phyloP scores from a whole-genome alignment of 306 rosid species.

The Begonia fuchsioides region DNA sequence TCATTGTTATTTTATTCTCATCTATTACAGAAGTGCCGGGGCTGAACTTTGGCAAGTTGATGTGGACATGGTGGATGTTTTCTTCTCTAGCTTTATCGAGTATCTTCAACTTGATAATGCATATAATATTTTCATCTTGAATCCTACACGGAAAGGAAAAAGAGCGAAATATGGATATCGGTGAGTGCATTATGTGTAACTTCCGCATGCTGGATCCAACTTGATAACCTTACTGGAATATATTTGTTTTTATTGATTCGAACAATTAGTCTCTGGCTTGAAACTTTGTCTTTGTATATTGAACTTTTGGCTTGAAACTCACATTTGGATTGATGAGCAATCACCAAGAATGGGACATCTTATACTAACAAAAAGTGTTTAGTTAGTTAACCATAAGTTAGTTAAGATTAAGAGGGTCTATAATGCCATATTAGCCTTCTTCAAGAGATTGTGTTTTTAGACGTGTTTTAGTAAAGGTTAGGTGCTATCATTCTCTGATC shows the following conservation, averaged over 20 bases:
- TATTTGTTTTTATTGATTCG: neutral
- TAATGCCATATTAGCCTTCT: too few species aligned
- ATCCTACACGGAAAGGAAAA: constrained; percentile 46
- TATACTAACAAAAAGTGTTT: too few species aligned
- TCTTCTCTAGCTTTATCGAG: constrained; percentile 64
- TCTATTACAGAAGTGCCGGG: constrained; percentile 33
- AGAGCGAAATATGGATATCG: constrained; percentile 72
- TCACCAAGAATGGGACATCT: too few species aligned
- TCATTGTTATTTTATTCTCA: constrained; percentile 9
- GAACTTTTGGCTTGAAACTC: too few species aligned
- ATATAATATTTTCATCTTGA: constrained; percentile 73
- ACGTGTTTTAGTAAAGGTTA: too few species aligned
- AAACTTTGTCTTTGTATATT: too few species aligned
- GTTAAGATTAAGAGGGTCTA: too few species aligned
- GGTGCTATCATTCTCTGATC: too few species aligned
- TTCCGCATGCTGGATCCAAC: neutral
- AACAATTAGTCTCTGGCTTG: too few species aligned
- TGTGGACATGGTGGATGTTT: constrained; percentile 54
- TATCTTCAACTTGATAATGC: constrained; percentile 84
- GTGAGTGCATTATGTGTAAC: constrained; percentile 22
- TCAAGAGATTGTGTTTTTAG: too few species aligned
- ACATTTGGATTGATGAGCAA: too few species aligned
- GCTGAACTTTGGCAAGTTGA: constrained; percentile 71
- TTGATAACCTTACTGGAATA: neutral
- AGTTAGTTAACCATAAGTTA: too few species aligned